These are phyloP conservation scores for Fusarium lyarnte DNA, from an alignment of 2,329 filamentous ascomycete genomes.

Conservation along the genomic window DNA sequence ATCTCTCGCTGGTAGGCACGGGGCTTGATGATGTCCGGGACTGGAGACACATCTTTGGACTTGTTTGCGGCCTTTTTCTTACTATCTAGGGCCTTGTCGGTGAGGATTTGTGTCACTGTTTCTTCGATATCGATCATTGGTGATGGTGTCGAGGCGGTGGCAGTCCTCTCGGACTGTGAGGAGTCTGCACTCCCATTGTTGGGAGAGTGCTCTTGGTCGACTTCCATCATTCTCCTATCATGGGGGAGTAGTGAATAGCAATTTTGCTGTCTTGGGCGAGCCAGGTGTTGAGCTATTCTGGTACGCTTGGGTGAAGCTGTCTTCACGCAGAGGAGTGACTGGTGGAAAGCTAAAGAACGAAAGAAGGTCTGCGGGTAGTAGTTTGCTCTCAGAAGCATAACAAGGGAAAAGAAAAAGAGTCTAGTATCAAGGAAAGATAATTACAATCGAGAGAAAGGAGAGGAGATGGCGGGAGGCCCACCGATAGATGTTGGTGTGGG, in stretches of 20 bases:
- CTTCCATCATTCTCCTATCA: constrained; percentile 5
- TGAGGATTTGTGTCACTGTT: constrained; percentile 7
- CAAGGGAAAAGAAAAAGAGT: not conserved
- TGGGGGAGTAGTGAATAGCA: not conserved
- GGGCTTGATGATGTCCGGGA: constrained; percentile 50
- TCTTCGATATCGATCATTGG: constrained; percentile 26
- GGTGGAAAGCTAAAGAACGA: not conserved
- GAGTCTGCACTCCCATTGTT: constrained; percentile 10
- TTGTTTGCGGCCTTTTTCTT: not conserved
- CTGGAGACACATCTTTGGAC: not conserved
- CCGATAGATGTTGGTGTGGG: not conserved
- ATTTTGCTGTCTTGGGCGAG: not conserved
- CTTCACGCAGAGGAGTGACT: not conserved
- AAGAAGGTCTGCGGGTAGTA: not conserved
- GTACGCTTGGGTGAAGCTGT: not conserved
- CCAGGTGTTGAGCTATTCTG: not conserved
- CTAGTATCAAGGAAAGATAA: too few relatives aligned
- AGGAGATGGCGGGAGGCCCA: not conserved
- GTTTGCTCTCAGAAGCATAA: not conserved
- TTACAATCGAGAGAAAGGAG: not conserved
- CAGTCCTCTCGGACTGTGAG: constrained; percentile 1
- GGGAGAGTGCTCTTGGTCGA: not conserved
- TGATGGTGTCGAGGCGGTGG: not conserved
- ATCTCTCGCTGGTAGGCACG: constrained; percentile 80
- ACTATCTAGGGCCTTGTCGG: not conserved